phyloP scores from a whole-genome alignment of 2,329 filamentous ascomycete genomes.

The Reticulascus tulasneorum region DNA sequence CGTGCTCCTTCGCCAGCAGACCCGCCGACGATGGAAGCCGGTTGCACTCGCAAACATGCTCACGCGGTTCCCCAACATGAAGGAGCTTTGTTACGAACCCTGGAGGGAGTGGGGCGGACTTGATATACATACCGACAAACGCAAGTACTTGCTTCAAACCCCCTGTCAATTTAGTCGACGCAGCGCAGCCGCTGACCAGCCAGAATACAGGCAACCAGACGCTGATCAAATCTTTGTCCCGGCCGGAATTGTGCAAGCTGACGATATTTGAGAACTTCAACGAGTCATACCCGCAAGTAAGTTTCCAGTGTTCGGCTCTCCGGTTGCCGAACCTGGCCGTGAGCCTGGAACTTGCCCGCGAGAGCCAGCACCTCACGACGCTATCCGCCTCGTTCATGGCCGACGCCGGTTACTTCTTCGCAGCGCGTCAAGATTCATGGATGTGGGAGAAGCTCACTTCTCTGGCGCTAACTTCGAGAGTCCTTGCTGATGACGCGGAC shows the following conservation, averaged over 20 bases:
- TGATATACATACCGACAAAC: slow-evolving; percentile 20
- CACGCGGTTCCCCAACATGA: slow-evolving; percentile 27
- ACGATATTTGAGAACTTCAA: slow-evolving; percentile 32
- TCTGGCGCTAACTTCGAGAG: slow-evolving; percentile 25
- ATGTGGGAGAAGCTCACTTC: slow-evolving; percentile 25
- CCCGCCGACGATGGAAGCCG: slow-evolving; percentile 29
- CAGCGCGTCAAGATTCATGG: slow-evolving; percentile 16
- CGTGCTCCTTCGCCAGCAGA: slow-evolving; percentile 33
- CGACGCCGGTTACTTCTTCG: slow-evolving; percentile 28
- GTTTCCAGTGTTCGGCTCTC: slow-evolving; percentile 10
- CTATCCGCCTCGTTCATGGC: slow-evolving; percentile 28
- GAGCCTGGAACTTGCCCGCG: slow-evolving; percentile 22
- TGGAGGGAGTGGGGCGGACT: slow-evolving; percentile 27
- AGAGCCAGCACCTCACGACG: slow-evolving; percentile 22
- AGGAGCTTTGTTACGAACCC: slow-evolving; percentile 34
- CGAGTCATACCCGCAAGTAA: slow-evolving; percentile 21
- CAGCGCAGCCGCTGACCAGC: slow-evolving; percentile 17
- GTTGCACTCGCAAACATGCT: slow-evolving; percentile 26
- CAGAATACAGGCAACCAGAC: slow-evolving; percentile 17
- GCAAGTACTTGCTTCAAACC: slow-evolving; percentile 19
- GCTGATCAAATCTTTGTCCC: slow-evolving; percentile 22
- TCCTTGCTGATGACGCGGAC: slow-evolving; percentile 18
- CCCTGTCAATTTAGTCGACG: slow-evolving; percentile 10
- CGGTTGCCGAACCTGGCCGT: slow-evolving; percentile 19
- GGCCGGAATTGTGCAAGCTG: slow-evolving; percentile 22